Base-by-base conservation (phyloP, 306 rosid species). In the Dalbergia cultrata region DNA sequence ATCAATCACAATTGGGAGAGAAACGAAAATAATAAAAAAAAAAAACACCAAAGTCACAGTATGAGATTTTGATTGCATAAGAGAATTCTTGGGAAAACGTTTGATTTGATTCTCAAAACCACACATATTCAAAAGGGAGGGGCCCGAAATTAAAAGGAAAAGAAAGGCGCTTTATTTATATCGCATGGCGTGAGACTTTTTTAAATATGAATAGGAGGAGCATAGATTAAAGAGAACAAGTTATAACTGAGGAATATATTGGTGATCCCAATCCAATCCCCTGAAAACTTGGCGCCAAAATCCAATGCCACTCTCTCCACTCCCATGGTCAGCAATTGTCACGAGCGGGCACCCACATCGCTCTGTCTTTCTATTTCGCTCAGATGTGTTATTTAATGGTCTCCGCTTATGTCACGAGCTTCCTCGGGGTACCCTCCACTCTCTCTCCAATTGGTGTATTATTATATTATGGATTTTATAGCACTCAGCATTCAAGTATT, bases 271-370 rank as follows among this genome's bases (percentile, higher is more conserved):
- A 73, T 41, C 91, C 86, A 22, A 73, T 41, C 60, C 49, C 63
- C 57, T 72, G 34, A 54, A 82, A 73, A 63, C 67, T 88, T 85
- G 92, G 92, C 89, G 88, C 90, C 88, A 86, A 84, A 90, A 75
- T 19, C 82, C 59, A 72, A 80, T 59, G 88, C 26, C 9, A 47
- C 61, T 45, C 39, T 52, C 37, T 74, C 41, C 39, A 45, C 37
- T 74, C 41, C 84, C 17, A 17, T 56, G 88, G 84, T 81, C 88
- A 81, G 85, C 89, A 31, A 74, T 64, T 85, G 72, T 63, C 80
- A 70, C 84, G 86, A 86, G 87, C 84, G 86, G 87, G 87, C 84
- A 70, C 47, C 72, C 74, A 9, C 3, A 2, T 44, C 44, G 35
- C 33, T 21, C 50, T 54, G 22, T n/a, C 56, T 61, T 50, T n/a